These are phyloP conservation scores for Chloris gayana DNA, from an alignment of 176 grass and related monocot genomes.

Conservation along the genomic window DNA sequence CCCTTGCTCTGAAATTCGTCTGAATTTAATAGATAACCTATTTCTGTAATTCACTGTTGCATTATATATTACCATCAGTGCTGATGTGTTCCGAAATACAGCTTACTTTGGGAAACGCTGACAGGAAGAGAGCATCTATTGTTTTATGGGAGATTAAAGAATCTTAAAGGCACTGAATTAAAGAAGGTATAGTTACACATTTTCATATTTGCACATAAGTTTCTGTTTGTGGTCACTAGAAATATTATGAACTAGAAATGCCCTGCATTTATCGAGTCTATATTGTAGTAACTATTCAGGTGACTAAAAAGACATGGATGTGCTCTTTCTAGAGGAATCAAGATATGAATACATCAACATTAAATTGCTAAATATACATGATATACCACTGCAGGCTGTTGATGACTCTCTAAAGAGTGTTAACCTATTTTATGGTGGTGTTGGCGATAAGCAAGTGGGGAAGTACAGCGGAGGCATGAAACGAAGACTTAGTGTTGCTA, in stretches of 20 bases:
- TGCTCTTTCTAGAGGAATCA: background rate
- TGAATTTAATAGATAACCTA: background rate
- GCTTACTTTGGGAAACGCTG: constrained; percentile 96
- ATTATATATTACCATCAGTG: background rate
- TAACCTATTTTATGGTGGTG: constrained; percentile 63
- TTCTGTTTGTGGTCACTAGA: background rate
- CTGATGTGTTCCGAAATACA: constrained; percentile 41
- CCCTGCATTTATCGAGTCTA: background rate
- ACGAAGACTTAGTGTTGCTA: constrained; percentile 80
- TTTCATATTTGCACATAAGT: background rate
- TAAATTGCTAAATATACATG: constrained; percentile 11
- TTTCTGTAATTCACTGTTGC: background rate
- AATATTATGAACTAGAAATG: background rate
- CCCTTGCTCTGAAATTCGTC: constrained; percentile 11
- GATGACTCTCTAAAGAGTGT: constrained; percentile 81
- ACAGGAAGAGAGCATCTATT: constrained; percentile 86
- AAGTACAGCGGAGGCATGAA: constrained; percentile 95
- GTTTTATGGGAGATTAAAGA: constrained; percentile 95
- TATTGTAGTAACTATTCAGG: background rate
- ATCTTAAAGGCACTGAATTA: constrained; percentile 72
- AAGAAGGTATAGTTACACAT: constrained; percentile 51
- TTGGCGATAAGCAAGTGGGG: constrained; percentile 77
- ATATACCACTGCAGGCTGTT: constrained; percentile 59
- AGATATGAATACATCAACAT: constrained; percentile 18
- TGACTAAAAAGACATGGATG: background rate